Base-by-base conservation (phyloP, 345 rosid genomes). In the Geranium rotundifolium region DNA sequence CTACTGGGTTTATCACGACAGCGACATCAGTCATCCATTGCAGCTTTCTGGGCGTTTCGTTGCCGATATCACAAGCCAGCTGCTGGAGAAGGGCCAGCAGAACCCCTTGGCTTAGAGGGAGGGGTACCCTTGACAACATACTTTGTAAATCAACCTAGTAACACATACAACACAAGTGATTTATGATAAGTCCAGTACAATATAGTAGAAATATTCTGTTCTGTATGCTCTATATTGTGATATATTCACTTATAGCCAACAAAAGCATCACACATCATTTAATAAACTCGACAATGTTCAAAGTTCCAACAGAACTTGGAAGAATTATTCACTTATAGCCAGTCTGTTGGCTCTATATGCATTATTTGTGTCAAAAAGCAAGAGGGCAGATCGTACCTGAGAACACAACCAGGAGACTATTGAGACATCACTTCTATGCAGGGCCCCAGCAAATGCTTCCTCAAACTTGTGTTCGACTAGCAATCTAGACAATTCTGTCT, bases 51-150 rank as follows among this genome's bases (percentile, higher is more conserved):
- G 75, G 23, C 5, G 84, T 81, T 50, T 87, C 86, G 19, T 71
- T 84, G 69, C 59, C 73, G 39, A 87, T 67, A 71, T 83, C 95
- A 63, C 82, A 84, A 52, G 90, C 80, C 71, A 87, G 60, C 19
- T 87, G 95, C 78, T 87, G 95, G n/a, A 87, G 83, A 65, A 87
- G 95, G 14, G 90, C 82, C 18, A 87, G 79, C 29, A 87, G 67
- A 52, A 84, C 88, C 68, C 95, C 87, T 66, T 81, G 95, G 80
- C 84, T 83, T 57, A 87, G 72, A 19, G 87, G 86, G 9, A 80
- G 59, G 0, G 90, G 86, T 18, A 61, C 52, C 68, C 66, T 46
- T 6, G 82, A 62, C 69, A 87, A 70, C 1, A 87, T 72, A 34
- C 76, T 72, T 19, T 62, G 77, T 55, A 85, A 65, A 73, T 83